A percentile compares a stretch with the other conserved stretches of the same genome.
These are phyloP conservation scores for Penicillium frequentans DNA, from an alignment of 2,329 filamentous ascomycete species.

Conservation along the genomic window DNA sequence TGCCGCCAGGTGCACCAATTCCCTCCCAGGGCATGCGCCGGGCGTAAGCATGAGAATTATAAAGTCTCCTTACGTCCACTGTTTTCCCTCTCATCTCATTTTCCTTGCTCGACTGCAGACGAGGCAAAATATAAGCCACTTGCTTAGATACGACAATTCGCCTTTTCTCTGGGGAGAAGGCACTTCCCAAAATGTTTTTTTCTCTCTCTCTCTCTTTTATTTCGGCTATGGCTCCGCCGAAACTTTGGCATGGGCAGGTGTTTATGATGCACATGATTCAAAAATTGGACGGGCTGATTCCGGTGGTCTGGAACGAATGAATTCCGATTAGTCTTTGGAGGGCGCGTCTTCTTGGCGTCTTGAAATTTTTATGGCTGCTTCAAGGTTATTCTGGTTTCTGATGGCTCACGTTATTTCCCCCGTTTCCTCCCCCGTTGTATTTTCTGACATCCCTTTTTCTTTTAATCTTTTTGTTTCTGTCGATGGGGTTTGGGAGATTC, in stretches of 20 bases:
- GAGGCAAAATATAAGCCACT: constrained; percentile 4
- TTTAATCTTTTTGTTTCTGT: constrained; percentile 9
- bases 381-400: constrained; percentile 23
- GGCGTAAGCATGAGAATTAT: constrained; percentile 6
- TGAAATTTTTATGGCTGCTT: constrained; percentile 27
- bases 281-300: constrained; percentile 36
- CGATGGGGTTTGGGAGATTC: constrained; percentile 7
- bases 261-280: constrained; percentile 41
- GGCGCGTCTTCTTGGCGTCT: constrained; percentile 33
- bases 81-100: not conserved
- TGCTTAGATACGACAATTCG: constrained; percentile 17
- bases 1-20: constrained; percentile 39
- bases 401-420: constrained; percentile 19
- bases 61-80: constrained; percentile 4
- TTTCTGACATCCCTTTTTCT: constrained; percentile 2
- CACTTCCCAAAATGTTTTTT: constrained; percentile 3
- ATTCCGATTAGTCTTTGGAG: constrained; percentile 27
- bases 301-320: constrained; percentile 28
- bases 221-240: constrained; percentile 26
- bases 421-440: constrained; percentile 16
- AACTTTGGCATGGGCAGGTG: constrained; percentile 40
- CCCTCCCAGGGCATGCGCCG: constrained; percentile 39
- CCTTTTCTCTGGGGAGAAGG: constrained; percentile 16
- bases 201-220: constrained; percentile 14
- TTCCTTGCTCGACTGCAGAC: constrained; percentile 9